phyloP scores from a whole-genome alignment of 352 stramenopile genomes.

The Saprolegnia diclina region DNA sequence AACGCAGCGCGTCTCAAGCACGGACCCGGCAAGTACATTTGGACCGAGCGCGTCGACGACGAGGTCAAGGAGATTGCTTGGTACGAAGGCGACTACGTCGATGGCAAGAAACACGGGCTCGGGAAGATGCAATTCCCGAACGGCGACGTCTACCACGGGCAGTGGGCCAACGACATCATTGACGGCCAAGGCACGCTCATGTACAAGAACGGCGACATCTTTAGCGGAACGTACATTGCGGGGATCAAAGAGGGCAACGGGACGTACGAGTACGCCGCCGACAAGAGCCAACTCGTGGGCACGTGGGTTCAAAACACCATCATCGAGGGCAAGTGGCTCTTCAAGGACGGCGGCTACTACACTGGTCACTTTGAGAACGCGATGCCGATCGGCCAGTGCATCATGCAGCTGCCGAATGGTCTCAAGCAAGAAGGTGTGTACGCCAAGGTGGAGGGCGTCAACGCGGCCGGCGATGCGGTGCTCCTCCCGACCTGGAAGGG shows the following conservation, averaged over 20 bases:
- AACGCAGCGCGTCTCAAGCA: constrained; percentile 75
- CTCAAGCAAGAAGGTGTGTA: constrained; percentile 84
- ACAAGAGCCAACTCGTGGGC: constrained; percentile 80
- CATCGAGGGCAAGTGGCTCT: constrained; percentile 87
- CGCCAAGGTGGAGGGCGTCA: constrained; percentile 46
- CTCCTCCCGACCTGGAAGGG: constrained; percentile 62
- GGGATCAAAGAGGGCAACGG: constrained; percentile 82
- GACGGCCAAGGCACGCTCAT: constrained; percentile 87
- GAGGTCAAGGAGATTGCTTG: constrained; percentile 68
- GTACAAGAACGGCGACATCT: constrained; percentile 91
- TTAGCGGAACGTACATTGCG: constrained; percentile 72
- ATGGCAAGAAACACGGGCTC: constrained; percentile 75
- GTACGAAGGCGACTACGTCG: constrained; percentile 84
- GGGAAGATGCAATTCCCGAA: constrained; percentile 91
- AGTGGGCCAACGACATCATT: constrained; percentile 82
- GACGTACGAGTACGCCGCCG: constrained; percentile 82
- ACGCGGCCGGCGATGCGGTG: constrained; percentile 47
- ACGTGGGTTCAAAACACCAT: constrained; percentile 84
- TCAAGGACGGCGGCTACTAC: constrained; percentile 83
- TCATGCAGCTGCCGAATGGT: constrained; percentile 81
- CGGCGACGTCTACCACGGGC: constrained; percentile 84
- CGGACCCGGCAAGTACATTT: constrained; percentile 83
- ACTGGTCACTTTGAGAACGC: constrained; percentile 79
- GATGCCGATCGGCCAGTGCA: constrained; percentile 81
- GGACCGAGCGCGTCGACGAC: constrained; percentile 68